Evolutionary conservation across 768 basidiomycete species (phyloP).

Genomic region (Suillus spraguei): DNA sequence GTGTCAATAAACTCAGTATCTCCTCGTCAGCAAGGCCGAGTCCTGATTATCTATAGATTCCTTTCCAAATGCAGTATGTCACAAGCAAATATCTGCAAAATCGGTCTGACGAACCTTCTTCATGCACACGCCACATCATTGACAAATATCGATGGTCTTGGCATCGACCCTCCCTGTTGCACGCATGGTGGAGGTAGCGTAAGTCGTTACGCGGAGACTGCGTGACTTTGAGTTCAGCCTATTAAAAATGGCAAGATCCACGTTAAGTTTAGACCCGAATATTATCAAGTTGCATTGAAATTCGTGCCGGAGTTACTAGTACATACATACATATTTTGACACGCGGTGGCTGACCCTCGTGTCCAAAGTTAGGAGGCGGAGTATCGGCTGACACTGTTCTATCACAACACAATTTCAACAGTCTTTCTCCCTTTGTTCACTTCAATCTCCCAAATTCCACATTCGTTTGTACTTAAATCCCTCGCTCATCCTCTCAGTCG

Average conservation of each 20-base stretch:
- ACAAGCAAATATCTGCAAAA: background rate
- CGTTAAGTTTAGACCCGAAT: too few relatives aligned
- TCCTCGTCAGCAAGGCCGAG: too few relatives aligned
- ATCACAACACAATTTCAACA: background rate
- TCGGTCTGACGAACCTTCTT: background rate
- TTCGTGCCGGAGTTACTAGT: too few relatives aligned
- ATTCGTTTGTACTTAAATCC: background rate
- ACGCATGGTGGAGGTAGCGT: background rate
- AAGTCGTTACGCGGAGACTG: background rate
- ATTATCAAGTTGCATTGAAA: background rate
- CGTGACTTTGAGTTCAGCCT: background rate
- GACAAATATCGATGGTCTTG: background rate
- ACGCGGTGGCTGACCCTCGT: background rate
- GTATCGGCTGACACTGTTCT: background rate
- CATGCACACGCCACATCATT: background rate
- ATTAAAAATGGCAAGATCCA: too few relatives aligned
- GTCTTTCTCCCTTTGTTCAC: background rate
- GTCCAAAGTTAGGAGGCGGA: background rate
- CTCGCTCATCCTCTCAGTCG: background rate
- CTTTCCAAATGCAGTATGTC: background rate
- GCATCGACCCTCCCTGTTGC: background rate
- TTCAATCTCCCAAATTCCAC: background rate
- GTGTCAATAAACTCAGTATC: too few relatives aligned
- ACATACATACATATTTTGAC: background rate
- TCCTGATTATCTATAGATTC: background rate